These are phyloP conservation scores for Dryas octopetala DNA, from an alignment of 306 rosid species.

Conservation along the genomic window DNA sequence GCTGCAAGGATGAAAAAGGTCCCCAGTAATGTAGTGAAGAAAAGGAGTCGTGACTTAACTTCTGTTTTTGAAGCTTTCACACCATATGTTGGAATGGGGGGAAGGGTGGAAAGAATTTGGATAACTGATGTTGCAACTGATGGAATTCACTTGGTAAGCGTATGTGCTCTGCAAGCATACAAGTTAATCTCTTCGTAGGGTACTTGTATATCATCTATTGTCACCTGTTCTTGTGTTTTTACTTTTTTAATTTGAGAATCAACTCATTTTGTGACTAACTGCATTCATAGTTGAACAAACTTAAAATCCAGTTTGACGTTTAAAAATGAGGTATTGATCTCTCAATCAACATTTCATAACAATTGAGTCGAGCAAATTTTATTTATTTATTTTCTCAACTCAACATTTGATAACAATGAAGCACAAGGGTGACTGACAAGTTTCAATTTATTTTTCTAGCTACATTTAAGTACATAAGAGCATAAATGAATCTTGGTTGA, in stretches of 20 bases:
- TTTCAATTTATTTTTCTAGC: neutral
- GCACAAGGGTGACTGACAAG: neutral
- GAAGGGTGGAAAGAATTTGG: constrained; percentile 93
- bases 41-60: constrained; percentile 92
- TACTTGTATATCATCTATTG: constrained; percentile 12
- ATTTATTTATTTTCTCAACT: neutral
- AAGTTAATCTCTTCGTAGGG: constrained; percentile 8
- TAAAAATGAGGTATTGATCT: neutral
- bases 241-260: neutral
- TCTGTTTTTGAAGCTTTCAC: constrained; percentile 82
- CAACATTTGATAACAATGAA: neutral
- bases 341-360: neutral
- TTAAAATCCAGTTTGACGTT: neutral
- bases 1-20: constrained; percentile 99
- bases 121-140: constrained; percentile 91
- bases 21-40: constrained; percentile 83
- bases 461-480: neutral
- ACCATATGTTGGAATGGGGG: constrained; percentile 88
- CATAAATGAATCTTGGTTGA: neutral
- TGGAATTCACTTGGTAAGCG: constrained; percentile 84
- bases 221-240: neutral
- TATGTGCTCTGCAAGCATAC: constrained; percentile 5
- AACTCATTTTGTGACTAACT: neutral
- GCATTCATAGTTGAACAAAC: neutral
- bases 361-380: constrained; percentile 1